Evolutionary conservation across 805 yeast genomes (phyloP), one percentile per base, ranked within the genome.

Genomic region (Ogataea ganodermae): DNA sequence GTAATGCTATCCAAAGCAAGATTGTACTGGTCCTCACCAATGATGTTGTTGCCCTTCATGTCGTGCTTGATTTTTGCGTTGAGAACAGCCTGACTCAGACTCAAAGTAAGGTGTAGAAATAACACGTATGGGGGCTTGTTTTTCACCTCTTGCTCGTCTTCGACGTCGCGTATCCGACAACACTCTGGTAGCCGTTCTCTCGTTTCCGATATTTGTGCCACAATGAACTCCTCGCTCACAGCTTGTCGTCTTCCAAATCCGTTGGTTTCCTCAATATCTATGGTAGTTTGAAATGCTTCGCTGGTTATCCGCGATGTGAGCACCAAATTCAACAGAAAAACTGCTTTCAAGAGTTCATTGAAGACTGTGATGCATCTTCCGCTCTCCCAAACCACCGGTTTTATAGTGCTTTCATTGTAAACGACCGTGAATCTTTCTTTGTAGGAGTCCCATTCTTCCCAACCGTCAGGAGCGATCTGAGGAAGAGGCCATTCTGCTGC

Each of bases 381-480:
- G 21, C 44, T 40, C 22, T 40, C 44, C 44, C 44, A 40, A 22
- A 40, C 44, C 18, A 40, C 44, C 3, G 44, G 44, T 20, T 21
- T 28, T 16, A 40, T 30, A 6, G 35, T 28, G 21, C 44, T 40
- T 18, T 22, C 36, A n/a, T 16, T 22, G 20, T 30, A 14, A 22
- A 40, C 36, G n/a, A 21, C 28, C n/a, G 44, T 40, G 36, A 40
- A 40, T 20, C 30, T 40, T n/a, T 40, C 44, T 20, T 40, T 40
- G 22, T 40, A 40, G 4, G 44, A 40, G 22, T 40, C 44, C 44
- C 44, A 40, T 30, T 40, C 44, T 17, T 40, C 44, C 44, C 44
- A 40, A 14, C 44, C 44, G 22, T 40, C 44, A 20, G 44, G 17
- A 8, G 28, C 35, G 9, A 40, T 40, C 16, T 40, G 36, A 4